phyloP scores from a whole-genome alignment of 1,284 basidiomycete species.

The Golubevia pallescens region DNA sequence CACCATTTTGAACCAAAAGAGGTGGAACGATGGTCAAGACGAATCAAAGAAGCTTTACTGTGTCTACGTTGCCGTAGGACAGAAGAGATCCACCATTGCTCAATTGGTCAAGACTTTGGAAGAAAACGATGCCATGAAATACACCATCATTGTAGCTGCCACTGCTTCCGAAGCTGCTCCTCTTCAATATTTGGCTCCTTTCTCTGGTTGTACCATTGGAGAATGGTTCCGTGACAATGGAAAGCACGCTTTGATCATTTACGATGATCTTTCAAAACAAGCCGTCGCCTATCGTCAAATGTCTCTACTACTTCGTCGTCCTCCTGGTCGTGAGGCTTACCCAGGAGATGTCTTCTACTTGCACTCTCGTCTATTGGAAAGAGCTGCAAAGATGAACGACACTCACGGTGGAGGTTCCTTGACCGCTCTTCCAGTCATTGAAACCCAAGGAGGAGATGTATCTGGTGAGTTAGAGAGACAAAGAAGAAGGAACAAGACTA shows the following conservation, averaged over 20 bases:
- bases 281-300: conserved; percentile 99
- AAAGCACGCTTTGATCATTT: conserved; percentile 95
- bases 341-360: conserved; percentile 99
- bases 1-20: conserved; percentile 99
- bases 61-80: conserved; percentile 98
- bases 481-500: background rate
- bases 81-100: conserved; percentile 98
- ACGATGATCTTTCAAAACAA: conserved; percentile 99
- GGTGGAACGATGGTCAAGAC: conserved; percentile 97
- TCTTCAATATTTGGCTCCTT: conserved; percentile 97
- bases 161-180: conserved; percentile 99
- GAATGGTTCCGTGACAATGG: conserved; percentile 99
- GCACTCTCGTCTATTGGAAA: conserved; percentile 98
- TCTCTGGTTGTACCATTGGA: conserved; percentile 99
- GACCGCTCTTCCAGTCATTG: conserved; percentile 98
- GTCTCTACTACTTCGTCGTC: conserved; percentile 98
- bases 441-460: conserved; percentile 99
- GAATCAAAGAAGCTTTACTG: conserved; percentile 99
- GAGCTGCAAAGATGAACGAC: conserved; percentile 99
- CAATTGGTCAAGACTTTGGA: conserved; percentile 99
- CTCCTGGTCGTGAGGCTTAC: conserved; percentile 99
- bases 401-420: conserved; percentile 96
- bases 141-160: conserved; percentile 97
- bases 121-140: conserved; percentile 99
- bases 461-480: conserved; percentile 80